Evolutionary conservation across 2,329 filamentous ascomycete species (phyloP).

Genomic region (Spiromastix sp.): DNA sequence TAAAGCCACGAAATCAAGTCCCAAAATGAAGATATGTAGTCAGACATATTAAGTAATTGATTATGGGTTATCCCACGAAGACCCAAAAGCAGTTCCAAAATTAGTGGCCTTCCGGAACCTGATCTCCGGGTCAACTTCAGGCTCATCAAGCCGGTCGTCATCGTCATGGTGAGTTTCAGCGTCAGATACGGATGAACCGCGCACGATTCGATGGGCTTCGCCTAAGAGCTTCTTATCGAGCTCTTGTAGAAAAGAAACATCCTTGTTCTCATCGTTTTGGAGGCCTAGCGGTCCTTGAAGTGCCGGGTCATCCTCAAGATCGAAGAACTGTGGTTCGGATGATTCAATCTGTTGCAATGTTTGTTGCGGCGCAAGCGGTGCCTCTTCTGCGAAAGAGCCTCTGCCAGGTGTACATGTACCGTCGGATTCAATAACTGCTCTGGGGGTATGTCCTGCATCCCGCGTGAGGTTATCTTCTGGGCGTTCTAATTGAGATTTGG

Average conservation of each 20-base stretch:
- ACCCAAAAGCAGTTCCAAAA: slow-evolving; percentile 39
- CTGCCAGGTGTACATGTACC: slow-evolving; percentile 17
- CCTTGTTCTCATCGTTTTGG: slow-evolving; percentile 30
- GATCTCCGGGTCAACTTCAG: slow-evolving; percentile 31
- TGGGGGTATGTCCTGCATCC: slow-evolving; percentile 36
- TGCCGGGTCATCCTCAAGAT: slow-evolving; percentile 32
- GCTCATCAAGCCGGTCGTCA: slow-evolving; percentile 17
- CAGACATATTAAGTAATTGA: not conserved
- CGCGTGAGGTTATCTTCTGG: slow-evolving; percentile 30
- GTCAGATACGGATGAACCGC: slow-evolving; percentile 13
- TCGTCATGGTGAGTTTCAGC: slow-evolving; percentile 17
- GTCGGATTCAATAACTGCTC: slow-evolving; percentile 30
- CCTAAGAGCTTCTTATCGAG: slow-evolving; percentile 34
- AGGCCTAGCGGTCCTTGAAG: slow-evolving; percentile 35
- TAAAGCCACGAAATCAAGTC: not conserved
- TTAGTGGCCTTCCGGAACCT: slow-evolving; percentile 36
- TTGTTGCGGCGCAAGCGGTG: slow-evolving; percentile 23
- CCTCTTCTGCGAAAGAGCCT: slow-evolving; percentile 16
- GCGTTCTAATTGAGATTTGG: slow-evolving; percentile 26
- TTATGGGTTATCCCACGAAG: not conserved
- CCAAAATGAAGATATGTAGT: not conserved
- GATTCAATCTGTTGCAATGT: slow-evolving; percentile 11
- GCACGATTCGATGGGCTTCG: slow-evolving; percentile 26
- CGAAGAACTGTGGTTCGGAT: slow-evolving; percentile 31
- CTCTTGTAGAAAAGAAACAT: slow-evolving; percentile 30